Evolutionary conservation across 2,329 filamentous ascomycete species (phyloP).

Genomic region (Purpureocillium takamizusanense): DNA sequence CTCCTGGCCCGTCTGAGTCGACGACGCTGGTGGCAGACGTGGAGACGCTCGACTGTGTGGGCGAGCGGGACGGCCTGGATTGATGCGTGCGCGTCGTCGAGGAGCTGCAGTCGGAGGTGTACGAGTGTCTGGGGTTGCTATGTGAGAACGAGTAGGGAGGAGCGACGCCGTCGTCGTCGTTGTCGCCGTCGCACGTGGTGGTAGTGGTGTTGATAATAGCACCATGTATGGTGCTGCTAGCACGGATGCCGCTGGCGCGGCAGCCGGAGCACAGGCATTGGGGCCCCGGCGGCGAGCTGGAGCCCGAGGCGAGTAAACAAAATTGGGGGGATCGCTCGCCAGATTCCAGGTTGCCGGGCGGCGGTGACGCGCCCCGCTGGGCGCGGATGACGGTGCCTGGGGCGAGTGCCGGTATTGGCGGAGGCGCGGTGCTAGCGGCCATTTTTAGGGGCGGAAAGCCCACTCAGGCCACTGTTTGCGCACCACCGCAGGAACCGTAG

Average conservation of each 20-base stretch:
- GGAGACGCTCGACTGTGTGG: slow-evolving; percentile 9
- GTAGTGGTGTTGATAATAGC: slow-evolving; percentile 6
- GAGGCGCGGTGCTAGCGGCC: not conserved
- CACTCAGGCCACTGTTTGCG: no score
- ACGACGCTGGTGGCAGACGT: slow-evolving; percentile 14
- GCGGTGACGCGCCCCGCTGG: slow-evolving; percentile 14
- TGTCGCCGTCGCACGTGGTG: not conserved
- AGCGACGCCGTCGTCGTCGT: not conserved
- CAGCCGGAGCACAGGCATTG: slow-evolving; percentile 14
- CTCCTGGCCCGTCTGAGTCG: slow-evolving; percentile 6
- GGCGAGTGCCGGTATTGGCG: slow-evolving; percentile 7
- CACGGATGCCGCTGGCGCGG: slow-evolving; percentile 2
- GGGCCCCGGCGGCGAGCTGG: slow-evolving; percentile 10
- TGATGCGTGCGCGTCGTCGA: slow-evolving; percentile 5
- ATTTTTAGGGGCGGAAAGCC: no score
- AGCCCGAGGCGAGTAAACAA: slow-evolving; percentile 29
- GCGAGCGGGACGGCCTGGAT: slow-evolving; percentile 2
- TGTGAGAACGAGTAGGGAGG: not conserved
- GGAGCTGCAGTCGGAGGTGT: slow-evolving; percentile 11
- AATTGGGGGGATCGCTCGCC: slow-evolving; percentile 29
- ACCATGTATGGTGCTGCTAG: no score
- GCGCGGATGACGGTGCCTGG: slow-evolving; percentile 3
- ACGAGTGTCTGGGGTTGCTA: not conserved
- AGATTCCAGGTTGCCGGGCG: slow-evolving; percentile 26
- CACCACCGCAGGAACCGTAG: no score